phyloP scores from a whole-genome alignment of 345 rosid species.

The Gossypium thurberi region DNA sequence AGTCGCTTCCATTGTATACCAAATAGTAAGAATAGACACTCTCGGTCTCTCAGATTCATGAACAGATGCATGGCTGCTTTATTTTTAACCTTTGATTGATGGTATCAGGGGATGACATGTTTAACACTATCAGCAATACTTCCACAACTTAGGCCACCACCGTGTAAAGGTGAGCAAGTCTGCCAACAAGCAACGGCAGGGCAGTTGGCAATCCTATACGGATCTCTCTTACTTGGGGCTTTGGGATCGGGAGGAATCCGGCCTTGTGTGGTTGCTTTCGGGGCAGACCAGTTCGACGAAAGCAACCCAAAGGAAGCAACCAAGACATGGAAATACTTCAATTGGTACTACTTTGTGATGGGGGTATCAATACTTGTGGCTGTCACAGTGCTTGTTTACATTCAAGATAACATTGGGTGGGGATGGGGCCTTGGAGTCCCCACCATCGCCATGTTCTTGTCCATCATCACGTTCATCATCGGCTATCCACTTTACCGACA shows the following conservation, averaged over 20 bases:
- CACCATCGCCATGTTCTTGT: constrained; percentile 41
- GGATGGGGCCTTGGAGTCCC: constrained; percentile 66
- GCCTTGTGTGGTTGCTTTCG: constrained; percentile 65
- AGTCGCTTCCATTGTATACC: constrained; percentile 69
- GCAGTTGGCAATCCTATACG: constrained; percentile 55
- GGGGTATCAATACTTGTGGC: constrained; percentile 50
- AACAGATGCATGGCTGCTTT: too few species aligned
- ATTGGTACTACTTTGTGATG: constrained; percentile 72
- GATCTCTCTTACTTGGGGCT: constrained; percentile 60
- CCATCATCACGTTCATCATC: constrained; percentile 28
- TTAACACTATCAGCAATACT: constrained; percentile 69
- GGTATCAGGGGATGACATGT: constrained; percentile 59
- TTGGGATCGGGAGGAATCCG: constrained; percentile 71
- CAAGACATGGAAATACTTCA: constrained; percentile 56
- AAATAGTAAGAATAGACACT: constrained; percentile 24
- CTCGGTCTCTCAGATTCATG: too few species aligned
- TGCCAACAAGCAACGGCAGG: constrained; percentile 60
- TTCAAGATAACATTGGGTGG: constrained; percentile 65
- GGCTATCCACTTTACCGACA: constrained; percentile 46
- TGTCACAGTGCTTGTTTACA: constrained; percentile 48
- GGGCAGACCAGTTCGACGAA: constrained; percentile 60
- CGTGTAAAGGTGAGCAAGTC: constrained; percentile 43
- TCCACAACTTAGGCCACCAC: constrained; percentile 70
- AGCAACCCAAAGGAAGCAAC: constrained; percentile 35
- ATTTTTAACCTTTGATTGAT: background rate